These are phyloP conservation scores for Elaeis guineensis DNA, from an alignment of 176 grass and related monocot genomes.

Conservation along the genomic window DNA sequence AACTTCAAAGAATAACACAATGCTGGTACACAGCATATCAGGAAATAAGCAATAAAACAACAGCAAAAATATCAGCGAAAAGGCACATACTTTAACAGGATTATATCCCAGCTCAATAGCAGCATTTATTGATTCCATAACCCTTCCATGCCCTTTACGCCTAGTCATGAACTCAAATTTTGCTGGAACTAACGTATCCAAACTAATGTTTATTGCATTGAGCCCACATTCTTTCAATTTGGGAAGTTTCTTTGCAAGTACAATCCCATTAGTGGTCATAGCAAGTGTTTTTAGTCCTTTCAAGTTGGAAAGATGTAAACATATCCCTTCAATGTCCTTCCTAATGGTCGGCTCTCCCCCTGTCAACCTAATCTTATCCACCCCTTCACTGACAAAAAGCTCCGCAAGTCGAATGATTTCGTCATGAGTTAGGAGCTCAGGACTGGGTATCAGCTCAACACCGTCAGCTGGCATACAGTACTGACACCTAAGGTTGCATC, in stretches of 20 bases:
- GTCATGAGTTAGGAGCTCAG: constrained; percentile 56
- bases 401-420: constrained; percentile 61
- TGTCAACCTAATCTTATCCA: constrained; percentile 87
- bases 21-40: no score
- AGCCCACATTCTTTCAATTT: constrained; percentile 82
- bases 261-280: constrained; percentile 84
- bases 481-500: constrained; percentile 79
- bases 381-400: constrained; percentile 67
- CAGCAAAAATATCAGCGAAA: constrained; percentile 4
- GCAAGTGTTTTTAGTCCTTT: constrained; percentile 84
- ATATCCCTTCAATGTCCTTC: constrained; percentile 92
- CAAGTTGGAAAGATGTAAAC: constrained; percentile 56
- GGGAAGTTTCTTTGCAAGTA: constrained; percentile 76
- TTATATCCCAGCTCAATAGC: constrained; percentile 75
- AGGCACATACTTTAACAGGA: constrained; percentile 54
- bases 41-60: background rate
- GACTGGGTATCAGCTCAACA: constrained; percentile 57
- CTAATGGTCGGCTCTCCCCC: constrained; percentile 81
- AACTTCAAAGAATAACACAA: no score
- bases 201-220: constrained; percentile 84
- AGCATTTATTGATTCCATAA: constrained; percentile 69
- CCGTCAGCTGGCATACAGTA: constrained; percentile 93
- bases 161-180: constrained; percentile 98
- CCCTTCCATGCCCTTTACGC: constrained; percentile 73
- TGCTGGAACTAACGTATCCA: constrained; percentile 84